Percentiles rank a stretch among this genome's conserved stretches.
phyloP scores from a whole-genome alignment of 2,329 filamentous ascomycete genomes.

The Pseudocercospora eumusae region DNA sequence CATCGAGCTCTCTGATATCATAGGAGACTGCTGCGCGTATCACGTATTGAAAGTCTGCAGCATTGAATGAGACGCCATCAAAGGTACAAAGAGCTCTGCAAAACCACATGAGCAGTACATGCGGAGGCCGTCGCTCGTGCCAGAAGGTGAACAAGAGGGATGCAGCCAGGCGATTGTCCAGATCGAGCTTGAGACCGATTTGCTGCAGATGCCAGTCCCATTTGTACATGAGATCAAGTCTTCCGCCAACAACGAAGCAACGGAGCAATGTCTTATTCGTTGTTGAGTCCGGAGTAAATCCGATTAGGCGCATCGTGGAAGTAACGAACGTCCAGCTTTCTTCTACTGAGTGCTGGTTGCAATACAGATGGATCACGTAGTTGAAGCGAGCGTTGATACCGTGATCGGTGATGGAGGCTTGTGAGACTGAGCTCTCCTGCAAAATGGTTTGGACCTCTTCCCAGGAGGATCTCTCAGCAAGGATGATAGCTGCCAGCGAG shows the following conservation, averaged over 20 bases:
- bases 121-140: slow-evolving; percentile 31
- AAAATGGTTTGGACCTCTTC: slow-evolving; percentile 7
- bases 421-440: background rate
- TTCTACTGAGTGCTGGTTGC: slow-evolving; percentile 24
- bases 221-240: slow-evolving; percentile 25
- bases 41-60: slow-evolving; percentile 23
- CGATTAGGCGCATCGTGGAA: slow-evolving; percentile 26
- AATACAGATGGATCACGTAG: slow-evolving; percentile 25
- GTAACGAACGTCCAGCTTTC: slow-evolving; percentile 36
- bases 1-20: slow-evolving; percentile 32
- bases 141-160: slow-evolving; percentile 34
- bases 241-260: slow-evolving; percentile 26
- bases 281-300: slow-evolving; percentile 29
- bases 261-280: slow-evolving; percentile 33
- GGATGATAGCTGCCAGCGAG: slow-evolving; percentile 18
- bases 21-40: slow-evolving; percentile 32
- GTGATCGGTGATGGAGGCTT: background rate
- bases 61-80: slow-evolving; percentile 25
- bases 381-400: slow-evolving; percentile 23
- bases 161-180: slow-evolving; percentile 27
- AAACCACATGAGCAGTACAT: slow-evolving; percentile 33
- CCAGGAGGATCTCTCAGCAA: slow-evolving; percentile 21
- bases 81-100: slow-evolving; percentile 28
- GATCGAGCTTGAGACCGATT: slow-evolving; percentile 21
- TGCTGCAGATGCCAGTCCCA: slow-evolving; percentile 32